These are phyloP conservation scores for Sarocladium strictum DNA, from an alignment of 2,329 filamentous ascomycete species.

Conservation along the genomic window DNA sequence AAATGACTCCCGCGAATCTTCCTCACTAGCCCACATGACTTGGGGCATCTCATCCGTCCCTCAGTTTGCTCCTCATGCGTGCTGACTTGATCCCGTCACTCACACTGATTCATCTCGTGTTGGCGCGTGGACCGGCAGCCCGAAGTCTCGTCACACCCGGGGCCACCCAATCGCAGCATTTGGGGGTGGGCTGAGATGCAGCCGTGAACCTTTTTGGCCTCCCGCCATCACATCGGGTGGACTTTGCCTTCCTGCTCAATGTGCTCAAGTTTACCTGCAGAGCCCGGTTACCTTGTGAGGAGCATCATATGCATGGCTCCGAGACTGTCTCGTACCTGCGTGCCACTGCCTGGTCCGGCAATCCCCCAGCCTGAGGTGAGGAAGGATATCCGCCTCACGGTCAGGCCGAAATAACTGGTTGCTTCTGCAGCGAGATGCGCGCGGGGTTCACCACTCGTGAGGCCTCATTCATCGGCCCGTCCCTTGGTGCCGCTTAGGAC, in stretches of 20 bases:
- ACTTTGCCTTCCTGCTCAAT: not conserved
- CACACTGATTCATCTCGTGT: too few relatives aligned
- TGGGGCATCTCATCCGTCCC: too few relatives aligned
- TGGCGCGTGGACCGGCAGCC: not conserved
- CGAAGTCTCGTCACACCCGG: not conserved
- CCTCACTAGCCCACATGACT: too few relatives aligned
- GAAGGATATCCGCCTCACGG: not conserved
- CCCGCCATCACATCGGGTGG: not conserved
- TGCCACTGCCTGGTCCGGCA: not conserved
- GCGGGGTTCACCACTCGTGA: too few relatives aligned
- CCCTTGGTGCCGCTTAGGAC: not conserved
- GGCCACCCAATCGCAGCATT: not conserved
- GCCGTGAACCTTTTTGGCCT: constrained; percentile 2
- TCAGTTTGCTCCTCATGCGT: too few relatives aligned
- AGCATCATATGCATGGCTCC: not conserved
- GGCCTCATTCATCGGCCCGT: not conserved
- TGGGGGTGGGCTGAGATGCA: not conserved
- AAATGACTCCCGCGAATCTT: not conserved
- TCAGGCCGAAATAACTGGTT: not conserved
- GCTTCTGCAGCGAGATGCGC: too few relatives aligned
- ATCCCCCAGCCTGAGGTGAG: too few relatives aligned
- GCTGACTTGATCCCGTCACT: too few relatives aligned
- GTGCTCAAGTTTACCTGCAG: not conserved
- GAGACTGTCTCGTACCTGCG: not conserved
- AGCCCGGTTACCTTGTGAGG: not conserved